Percentiles rank a stretch among this genome's conserved stretches.
Evolutionary conservation across 2,329 filamentous ascomycete genomes (phyloP).

Genomic region (Albophoma yamanashiensis): DNA sequence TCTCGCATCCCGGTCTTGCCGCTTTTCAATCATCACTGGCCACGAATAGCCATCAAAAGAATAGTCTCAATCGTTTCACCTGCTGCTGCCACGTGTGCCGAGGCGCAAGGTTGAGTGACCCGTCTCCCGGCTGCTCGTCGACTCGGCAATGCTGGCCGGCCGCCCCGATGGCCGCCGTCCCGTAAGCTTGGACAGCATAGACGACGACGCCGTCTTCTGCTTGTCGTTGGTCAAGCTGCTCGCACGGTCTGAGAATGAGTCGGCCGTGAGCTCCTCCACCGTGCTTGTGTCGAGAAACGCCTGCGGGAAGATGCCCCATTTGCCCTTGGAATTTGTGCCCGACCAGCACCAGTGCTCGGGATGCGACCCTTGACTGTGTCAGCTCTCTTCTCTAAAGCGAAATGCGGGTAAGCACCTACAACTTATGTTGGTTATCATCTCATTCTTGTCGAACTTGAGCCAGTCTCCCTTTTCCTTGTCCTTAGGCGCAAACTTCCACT

Average conservation of each 20-base stretch:
- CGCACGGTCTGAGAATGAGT: constrained; percentile 15
- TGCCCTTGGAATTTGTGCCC: constrained; percentile 39
- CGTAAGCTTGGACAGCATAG: constrained; percentile 23
- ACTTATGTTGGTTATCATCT: constrained; percentile 54
- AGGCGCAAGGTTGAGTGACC: constrained; percentile 1
- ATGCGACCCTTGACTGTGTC: constrained; percentile 25
- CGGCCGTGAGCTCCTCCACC: constrained; percentile 24
- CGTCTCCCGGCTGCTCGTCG: constrained; percentile 19
- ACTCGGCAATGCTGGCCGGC: constrained; percentile 21
- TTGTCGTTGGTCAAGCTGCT: constrained; percentile 22
- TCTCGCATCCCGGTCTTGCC: background rate
- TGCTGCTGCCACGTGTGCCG: background rate
- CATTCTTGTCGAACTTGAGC: constrained; percentile 55
- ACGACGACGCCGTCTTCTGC: constrained; percentile 18
- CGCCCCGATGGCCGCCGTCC: constrained; percentile 18
- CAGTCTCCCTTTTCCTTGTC: constrained; percentile 33
- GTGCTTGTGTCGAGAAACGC: constrained; percentile 36
- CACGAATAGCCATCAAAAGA: background rate
- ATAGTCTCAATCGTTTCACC: background rate
- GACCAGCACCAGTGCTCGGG: constrained; percentile 46
- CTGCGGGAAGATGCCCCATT: constrained; percentile 41
- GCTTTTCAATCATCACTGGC: background rate
- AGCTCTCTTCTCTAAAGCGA: background rate
- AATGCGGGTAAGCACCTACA: constrained; percentile 26
- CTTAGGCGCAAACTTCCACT: constrained; percentile 43